Evolutionary conservation across 352 stramenopile species (phyloP).

Genomic region (Globisporangium apiculatum): DNA sequence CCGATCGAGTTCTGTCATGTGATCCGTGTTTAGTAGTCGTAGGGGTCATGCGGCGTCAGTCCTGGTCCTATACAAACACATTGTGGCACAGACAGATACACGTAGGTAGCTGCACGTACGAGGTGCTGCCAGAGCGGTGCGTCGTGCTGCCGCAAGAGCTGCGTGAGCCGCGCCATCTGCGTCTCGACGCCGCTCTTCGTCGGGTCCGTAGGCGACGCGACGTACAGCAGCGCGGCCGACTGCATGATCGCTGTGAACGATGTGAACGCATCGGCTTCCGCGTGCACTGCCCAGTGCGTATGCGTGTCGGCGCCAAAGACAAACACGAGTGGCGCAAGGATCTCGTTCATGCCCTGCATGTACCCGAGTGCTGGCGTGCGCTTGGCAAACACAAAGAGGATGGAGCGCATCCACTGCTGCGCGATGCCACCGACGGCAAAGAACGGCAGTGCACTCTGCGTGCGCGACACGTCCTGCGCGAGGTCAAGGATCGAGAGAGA

Average conservation of each 20-base stretch:
- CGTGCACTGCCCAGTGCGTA: conserved; percentile 22
- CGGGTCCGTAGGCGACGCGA: conserved; percentile 26
- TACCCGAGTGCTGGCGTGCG: conserved; percentile 83
- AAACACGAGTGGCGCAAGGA: conserved; percentile 82
- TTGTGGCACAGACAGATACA: not conserved
- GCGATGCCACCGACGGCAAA: conserved; percentile 39
- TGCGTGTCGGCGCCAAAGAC: conserved; percentile 55
- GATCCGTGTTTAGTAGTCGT: too few species aligned
- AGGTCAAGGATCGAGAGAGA: not conserved
- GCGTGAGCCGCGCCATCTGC: conserved; percentile 44
- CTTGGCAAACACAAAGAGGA: conserved; percentile 74
- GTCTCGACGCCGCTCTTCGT: conserved; percentile 45
- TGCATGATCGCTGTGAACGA: conserved; percentile 44
- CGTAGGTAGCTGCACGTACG: conserved; percentile 15
- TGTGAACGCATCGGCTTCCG: conserved; percentile 49
- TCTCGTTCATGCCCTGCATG: conserved; percentile 95
- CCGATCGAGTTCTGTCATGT: conserved; percentile 48
- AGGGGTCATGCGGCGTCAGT: conserved; percentile 6
- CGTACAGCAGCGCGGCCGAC: conserved; percentile 41
- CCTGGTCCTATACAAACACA: not conserved
- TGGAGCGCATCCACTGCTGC: conserved; percentile 61
- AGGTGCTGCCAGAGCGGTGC: conserved; percentile 57
- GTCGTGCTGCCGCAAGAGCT: conserved; percentile 55
- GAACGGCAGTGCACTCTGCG: conserved; percentile 40
- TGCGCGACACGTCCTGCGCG: conserved; percentile 47